Base-by-base conservation (phyloP, 208 protist species). In the Wallacemonas sp. region DNA sequence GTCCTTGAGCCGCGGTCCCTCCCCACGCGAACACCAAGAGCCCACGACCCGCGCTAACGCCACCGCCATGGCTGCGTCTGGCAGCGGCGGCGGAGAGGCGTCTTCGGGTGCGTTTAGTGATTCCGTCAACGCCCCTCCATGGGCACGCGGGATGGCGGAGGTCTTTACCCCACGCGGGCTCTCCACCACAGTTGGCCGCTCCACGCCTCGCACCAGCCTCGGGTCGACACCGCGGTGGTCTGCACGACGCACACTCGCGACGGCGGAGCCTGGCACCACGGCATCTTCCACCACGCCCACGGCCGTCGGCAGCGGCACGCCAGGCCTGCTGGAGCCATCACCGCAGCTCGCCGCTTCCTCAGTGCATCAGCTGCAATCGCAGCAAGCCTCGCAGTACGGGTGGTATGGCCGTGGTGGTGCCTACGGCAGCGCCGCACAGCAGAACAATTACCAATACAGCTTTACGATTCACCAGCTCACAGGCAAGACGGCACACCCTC, bases 381-480 rank as follows among this genome's bases (percentile, higher is more conserved):
- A 36, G 26, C 44, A 44, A n/a, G n/a, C n/a, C n/a, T n/a, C n/a
- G 62, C 9, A 38, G 33, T 42, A 28, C 15, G 6, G 24, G 33
- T 30, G 8, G 14, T 28, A 14, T 21, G 11, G 30, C 6, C 45
- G 21, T 34, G 8, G 45, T 34, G 26, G 73, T 45, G 2, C 46
- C 62, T 2, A 61, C 46, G 8, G 66, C 66, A n/a, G 26, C 46
- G 4, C 41, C 58, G 17, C 63, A 62, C 14, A 45, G 28, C 47
- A 4, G 47, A 53, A 28, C 61, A 65, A 17, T 19, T 19, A 63
- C 19, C 68, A 76, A 14, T 91, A 82, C 34, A 70, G 75, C 17
- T 91, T 81, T 65, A 91, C 84, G 58, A 53, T 95, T 30, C 84
- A 95, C 69, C 63, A 93, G 1, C 66, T 91, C 30, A 87, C 69